Evolutionary conservation across 2,329 filamentous ascomycete species (phyloP), one percentile per base, ranked within the genome.

Genomic region (Coniochaeta prunicola): DNA sequence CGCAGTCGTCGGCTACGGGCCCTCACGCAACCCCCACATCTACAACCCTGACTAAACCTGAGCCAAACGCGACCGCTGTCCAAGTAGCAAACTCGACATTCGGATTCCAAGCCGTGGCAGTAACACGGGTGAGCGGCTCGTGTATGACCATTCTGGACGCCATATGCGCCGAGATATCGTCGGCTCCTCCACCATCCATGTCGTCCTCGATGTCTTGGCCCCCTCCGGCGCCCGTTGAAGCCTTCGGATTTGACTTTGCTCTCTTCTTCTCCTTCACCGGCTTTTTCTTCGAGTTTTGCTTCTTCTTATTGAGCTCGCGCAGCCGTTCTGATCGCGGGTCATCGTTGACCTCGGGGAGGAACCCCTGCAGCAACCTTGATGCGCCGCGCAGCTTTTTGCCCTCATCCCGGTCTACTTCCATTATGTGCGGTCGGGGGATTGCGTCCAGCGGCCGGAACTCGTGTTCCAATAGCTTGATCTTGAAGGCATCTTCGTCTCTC

Each of bases 91-190:
- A 86, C n/a, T 77, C 74, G 36, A 77, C 69, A 64, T 90, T 89
- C 1, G 86, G 85, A 66, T 90, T 90, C 87, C 87, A 90, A 42
- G 80, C 79, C 26, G 88, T 73, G 1, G 79, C 76, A 5, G 85
- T 85, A 62, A 90, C 74, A 53, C 86, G 80, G 10, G 84, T 87
- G 62, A 80, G 74, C 54, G 87, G 81, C 59, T 90, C 87, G 64
- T 86, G 81, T 12, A 88, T 76, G 4, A 80, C 73, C 4, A 76
- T 75, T 38, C 78, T 73, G 4, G 74, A 74, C 0, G 76, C 63
- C 3, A 67, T 60, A 64, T 64, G 56, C n/a, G 53, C 53, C 10
- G 53, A 55, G 6, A 55, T 19, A 55, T 66, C 61, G 30, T 67
- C 61, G 1, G 63, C 57, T 56, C 64, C 64, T 10, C 59, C 62